These are phyloP conservation scores for Trametes sp. DNA, from an alignment of 1,284 basidiomycete genomes.

Conservation along the genomic window DNA sequence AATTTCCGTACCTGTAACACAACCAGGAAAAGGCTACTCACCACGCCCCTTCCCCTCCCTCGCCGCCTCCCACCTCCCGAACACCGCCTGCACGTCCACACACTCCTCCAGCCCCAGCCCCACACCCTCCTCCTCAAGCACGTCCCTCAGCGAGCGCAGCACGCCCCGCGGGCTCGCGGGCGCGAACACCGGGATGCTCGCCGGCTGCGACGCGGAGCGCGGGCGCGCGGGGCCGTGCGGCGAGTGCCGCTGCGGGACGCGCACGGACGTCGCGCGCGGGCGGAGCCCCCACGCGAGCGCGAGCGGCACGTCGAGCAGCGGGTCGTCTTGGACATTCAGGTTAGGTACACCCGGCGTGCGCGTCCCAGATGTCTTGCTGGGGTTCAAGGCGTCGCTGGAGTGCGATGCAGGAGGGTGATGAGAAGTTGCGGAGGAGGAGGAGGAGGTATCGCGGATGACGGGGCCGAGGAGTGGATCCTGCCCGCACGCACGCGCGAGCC, in stretches of 20 bases:
- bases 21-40: conserved; percentile 13
- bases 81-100: conserved; percentile 48
- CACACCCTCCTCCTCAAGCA: conserved; percentile 30
- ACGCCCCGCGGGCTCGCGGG: conserved; percentile 32
- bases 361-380: too few species aligned
- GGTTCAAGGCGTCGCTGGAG: too few species aligned
- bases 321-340: conserved; percentile 4
- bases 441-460: not conserved
- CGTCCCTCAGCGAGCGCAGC: conserved; percentile 33
- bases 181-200: conserved; percentile 32
- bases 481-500: conserved; percentile 41
- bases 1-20: not conserved
- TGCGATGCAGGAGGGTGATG: too few species aligned
- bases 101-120: conserved; percentile 37
- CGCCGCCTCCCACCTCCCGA: conserved; percentile 42
- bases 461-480: conserved; percentile 28
- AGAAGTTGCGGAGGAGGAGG: too few species aligned
- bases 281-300: conserved; percentile 16
- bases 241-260: conserved; percentile 14
- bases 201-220: conserved; percentile 25
- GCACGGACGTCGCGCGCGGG: conserved; percentile 26
- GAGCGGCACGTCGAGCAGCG: not conserved
- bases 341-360: too few species aligned
- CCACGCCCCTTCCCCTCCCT: too few species aligned
- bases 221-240: conserved; percentile 16